Conservation (phyloP, 257 asterid species). For the Ajuga chamaepitys region DNA sequence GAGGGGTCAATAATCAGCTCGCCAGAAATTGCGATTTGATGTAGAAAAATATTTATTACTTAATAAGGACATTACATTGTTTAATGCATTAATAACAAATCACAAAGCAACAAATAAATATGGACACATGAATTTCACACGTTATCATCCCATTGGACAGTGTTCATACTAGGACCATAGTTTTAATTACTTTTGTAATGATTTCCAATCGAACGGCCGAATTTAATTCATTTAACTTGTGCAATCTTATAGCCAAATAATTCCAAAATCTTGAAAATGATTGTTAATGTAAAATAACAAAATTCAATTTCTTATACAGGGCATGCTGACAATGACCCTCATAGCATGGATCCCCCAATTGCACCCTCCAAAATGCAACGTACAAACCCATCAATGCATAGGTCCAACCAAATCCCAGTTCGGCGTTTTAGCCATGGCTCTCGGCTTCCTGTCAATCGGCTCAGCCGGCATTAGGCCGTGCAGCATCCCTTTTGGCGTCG, state of each 20-base stretch:
- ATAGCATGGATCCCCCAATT: constrained; percentile 54
- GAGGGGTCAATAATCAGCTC: too few relatives aligned
- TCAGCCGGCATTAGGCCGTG: constrained; percentile 90
- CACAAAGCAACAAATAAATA: too few relatives aligned
- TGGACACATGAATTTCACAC: too few relatives aligned
- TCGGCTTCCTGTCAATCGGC: constrained; percentile 51
- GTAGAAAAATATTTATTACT: too few relatives aligned
- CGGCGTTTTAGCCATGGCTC: constrained; percentile 35
- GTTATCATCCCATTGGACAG: too few relatives aligned
- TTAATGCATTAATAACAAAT: too few relatives aligned
- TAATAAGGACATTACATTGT: too few relatives aligned
- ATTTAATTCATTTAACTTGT: not conserved
- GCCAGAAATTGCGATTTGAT: too few relatives aligned
- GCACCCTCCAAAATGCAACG: constrained; percentile 67
- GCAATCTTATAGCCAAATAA: not conserved
- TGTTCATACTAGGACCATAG: too few relatives aligned
- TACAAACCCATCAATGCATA: constrained; percentile 30
- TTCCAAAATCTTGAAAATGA: not conserved
- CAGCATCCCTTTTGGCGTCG: constrained; percentile 89
- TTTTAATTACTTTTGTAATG: too few relatives aligned
- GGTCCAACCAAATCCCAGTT: constrained; percentile 53
- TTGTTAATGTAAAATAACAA: not conserved
- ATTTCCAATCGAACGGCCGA: too few relatives aligned
- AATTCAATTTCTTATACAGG: constrained; percentile 34
- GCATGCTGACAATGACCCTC: constrained; percentile 70